Conservation (phyloP, 345 rosid genomes). For the Rhodamnia argentea region DNA sequence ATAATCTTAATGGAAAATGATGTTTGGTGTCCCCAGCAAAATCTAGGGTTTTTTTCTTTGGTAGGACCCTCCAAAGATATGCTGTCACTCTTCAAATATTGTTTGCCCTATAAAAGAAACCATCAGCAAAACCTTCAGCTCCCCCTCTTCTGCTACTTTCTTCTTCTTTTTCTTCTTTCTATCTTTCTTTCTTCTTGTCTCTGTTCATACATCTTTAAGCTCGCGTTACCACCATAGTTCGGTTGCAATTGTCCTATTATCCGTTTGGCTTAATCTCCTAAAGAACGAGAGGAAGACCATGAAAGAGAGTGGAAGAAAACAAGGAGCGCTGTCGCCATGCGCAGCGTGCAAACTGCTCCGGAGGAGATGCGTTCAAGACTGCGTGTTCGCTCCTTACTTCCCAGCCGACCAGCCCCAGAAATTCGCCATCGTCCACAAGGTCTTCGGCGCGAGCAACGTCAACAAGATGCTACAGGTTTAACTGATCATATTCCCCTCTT, state of each 20-base stretch:
- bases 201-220: not conserved
- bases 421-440: conserved; percentile 80
- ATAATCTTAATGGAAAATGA: conserved; percentile 27
- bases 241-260: not conserved
- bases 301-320: conserved; percentile 9
- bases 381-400: conserved; percentile 85
- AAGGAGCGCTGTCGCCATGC: conserved; percentile 63
- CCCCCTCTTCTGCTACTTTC: conserved; percentile 4
- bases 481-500: not conserved
- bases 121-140: not conserved
- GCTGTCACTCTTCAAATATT: not conserved
- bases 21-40: conserved; percentile 29
- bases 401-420: conserved; percentile 84
- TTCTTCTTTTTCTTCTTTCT: not conserved
- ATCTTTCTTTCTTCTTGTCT: not conserved
- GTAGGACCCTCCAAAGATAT: conserved; percentile 39
- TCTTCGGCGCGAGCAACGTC: conserved; percentile 97
- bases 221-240: not conserved
- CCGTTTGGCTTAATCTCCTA: not conserved
- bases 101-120: conserved; percentile 26
- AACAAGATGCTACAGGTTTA: conserved; percentile 86
- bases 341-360: conserved; percentile 91
- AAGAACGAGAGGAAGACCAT: not conserved
- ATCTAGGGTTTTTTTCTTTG: conserved; percentile 27
- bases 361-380: conserved; percentile 68